Evolutionary conservation across 768 basidiomycete species (phyloP).

Genomic region (Boletales sp.): DNA sequence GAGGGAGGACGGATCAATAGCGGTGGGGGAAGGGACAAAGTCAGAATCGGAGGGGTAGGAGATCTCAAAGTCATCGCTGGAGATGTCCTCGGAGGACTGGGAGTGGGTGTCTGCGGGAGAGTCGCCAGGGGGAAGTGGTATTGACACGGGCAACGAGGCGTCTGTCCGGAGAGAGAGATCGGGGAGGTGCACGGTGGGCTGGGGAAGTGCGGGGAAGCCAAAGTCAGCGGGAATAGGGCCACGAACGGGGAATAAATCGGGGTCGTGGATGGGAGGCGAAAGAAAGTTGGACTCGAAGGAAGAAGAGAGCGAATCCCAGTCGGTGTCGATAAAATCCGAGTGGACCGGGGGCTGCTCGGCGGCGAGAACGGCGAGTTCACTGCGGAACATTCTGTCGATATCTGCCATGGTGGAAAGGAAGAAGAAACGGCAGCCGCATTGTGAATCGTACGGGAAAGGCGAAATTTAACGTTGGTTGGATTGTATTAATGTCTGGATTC

Average conservation of each 20-base stretch:
- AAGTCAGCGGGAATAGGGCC: neutral
- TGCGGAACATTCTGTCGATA: constrained; percentile 22
- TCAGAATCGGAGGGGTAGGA: constrained; percentile 24
- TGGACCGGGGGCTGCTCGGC: constrained; percentile 7
- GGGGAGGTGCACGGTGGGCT: constrained; percentile 21
- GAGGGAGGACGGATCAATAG: constrained; percentile 10
- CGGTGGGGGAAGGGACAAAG: constrained; percentile 11
- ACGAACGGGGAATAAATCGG: neutral
- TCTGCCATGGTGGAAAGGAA: constrained; percentile 14
- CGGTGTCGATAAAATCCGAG: neutral
- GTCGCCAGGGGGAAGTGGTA: constrained; percentile 1
- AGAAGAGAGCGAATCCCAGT: constrained; percentile 1
- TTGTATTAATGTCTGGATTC: constrained; percentile 11
- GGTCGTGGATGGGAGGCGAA: neutral
- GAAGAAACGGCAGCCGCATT: constrained; percentile 12
- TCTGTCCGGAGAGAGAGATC: constrained; percentile 13
- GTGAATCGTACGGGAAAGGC: neutral
- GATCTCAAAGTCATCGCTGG: constrained; percentile 16
- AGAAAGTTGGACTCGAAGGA: neutral
- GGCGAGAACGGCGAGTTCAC: constrained; percentile 14
- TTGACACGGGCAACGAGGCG: neutral
- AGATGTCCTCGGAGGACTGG: constrained; percentile 14
- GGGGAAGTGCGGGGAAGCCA: neutral
- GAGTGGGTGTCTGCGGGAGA: constrained; percentile 2
- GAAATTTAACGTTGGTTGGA: neutral